These are phyloP conservation scores for Pogostemon cablin DNA, from an alignment of 257 asterid genomes.

Conservation along the genomic window DNA sequence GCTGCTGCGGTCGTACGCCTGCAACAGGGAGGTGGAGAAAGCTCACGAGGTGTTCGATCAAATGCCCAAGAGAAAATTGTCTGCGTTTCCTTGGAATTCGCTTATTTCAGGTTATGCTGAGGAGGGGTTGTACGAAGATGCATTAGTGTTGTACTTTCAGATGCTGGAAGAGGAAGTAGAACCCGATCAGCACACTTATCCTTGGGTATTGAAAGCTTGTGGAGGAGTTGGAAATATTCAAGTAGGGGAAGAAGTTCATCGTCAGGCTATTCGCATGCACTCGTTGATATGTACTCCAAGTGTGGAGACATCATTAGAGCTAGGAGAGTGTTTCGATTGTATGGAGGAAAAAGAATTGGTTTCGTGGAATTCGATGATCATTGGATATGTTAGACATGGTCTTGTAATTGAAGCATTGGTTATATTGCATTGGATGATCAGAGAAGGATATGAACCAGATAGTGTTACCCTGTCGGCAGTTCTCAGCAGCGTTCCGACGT, in stretches of 20 bases:
- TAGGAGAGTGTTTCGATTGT: constrained; percentile 54
- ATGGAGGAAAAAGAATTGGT: constrained; percentile 59
- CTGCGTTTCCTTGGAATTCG: constrained; percentile 86
- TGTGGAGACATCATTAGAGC: constrained; percentile 80
- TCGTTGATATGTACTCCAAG: constrained; percentile 79
- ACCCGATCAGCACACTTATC: constrained; percentile 79
- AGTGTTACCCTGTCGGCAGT: constrained; percentile 59
- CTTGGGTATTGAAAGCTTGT: constrained; percentile 85
- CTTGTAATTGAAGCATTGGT: constrained; percentile 52
- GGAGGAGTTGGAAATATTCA: constrained; percentile 69
- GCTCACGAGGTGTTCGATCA: constrained; percentile 82
- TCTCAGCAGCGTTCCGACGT: constrained; percentile 40
- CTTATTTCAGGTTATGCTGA: constrained; percentile 78
- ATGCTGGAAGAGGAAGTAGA: constrained; percentile 88
- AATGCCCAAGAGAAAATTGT: constrained; percentile 59
- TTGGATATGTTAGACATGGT: constrained; percentile 66
- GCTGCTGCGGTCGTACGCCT: constrained; percentile 60
- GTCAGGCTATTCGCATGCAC: constrained; percentile 69
- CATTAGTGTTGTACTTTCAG: constrained; percentile 81
- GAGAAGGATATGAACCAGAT: constrained; percentile 55
- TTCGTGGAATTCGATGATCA: constrained; percentile 83
- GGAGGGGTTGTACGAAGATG: constrained; percentile 66
- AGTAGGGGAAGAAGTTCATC: constrained; percentile 80
- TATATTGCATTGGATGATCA: constrained; percentile 48
- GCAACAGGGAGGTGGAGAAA: constrained; percentile 51